These are phyloP conservation scores for Tolypocladium album DNA, from an alignment of 2,329 filamentous ascomycete species.

Conservation along the genomic window DNA sequence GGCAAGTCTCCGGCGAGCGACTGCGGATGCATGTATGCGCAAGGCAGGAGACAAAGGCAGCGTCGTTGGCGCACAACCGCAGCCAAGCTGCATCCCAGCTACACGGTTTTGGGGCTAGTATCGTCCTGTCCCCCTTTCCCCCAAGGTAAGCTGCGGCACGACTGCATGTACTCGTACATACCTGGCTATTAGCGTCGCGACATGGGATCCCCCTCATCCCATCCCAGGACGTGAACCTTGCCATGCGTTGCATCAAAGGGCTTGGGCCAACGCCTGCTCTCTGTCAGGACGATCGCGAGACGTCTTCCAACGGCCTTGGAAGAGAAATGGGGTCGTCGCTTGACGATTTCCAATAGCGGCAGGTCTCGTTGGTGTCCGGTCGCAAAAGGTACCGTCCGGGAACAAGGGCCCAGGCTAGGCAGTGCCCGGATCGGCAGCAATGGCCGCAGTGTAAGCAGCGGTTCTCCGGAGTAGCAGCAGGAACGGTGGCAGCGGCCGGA, in stretches of 20 bases:
- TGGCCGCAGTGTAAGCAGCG: background rate
- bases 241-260: conserved; percentile 5
- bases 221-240: conserved; percentile 6
- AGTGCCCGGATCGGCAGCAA: background rate
- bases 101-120: conserved; percentile 1
- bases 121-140: background rate
- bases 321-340: conserved; percentile 1
- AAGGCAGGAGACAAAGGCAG: background rate
- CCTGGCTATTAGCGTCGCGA: conserved; percentile 1
- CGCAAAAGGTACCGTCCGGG: conserved; percentile 5
- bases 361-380: background rate
- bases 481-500: background rate
- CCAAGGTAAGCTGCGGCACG: background rate
- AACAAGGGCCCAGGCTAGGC: background rate
- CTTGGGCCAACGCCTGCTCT: conserved; percentile 4
- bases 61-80: background rate
- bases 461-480: background rate
- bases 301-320: conserved; percentile 1
- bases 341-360: conserved; percentile 2
- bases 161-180: conserved; percentile 1
- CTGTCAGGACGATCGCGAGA: conserved; percentile 1
- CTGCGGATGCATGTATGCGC: background rate
- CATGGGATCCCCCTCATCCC: conserved; percentile 1
- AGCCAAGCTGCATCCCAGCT: conserved; percentile 1
- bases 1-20: background rate